A percentile compares a stretch with the other conserved stretches of the same genome.
Evolutionary conservation across 257 asterid genomes (phyloP).

Genomic region (Misopates orontium): DNA sequence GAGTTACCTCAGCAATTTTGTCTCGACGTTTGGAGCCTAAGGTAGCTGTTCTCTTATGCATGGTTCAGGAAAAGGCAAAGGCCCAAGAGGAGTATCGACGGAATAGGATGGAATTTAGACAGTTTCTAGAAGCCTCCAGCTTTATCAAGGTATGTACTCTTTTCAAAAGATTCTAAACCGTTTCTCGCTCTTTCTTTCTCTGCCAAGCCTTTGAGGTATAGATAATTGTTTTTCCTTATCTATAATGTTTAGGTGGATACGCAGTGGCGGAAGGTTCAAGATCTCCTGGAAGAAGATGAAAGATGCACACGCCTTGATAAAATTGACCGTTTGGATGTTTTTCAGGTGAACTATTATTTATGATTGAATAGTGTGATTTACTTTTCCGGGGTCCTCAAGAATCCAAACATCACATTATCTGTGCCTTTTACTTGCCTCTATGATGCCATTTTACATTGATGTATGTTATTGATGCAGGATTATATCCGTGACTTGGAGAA

Average conservation of each 20-base stretch:
- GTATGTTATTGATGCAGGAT: conserved; percentile 55
- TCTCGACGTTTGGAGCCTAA: conserved; percentile 23
- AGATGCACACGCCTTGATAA: conserved; percentile 90
- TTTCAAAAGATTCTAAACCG: conserved; percentile 13
- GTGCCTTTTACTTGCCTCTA: conserved; percentile 7
- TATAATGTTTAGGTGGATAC: conserved; percentile 68
- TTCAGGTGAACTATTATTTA: conserved; percentile 60
- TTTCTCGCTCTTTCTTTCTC: conserved; percentile 16
- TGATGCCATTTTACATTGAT: conserved; percentile 20
- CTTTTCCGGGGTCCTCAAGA: conserved; percentile 9
- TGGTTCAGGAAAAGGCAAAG: conserved; percentile 81
- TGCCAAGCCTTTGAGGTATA: background rate
- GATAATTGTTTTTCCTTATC: background rate
- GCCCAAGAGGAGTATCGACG: conserved; percentile 84
- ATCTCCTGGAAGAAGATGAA: conserved; percentile 94
- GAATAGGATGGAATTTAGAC: conserved; percentile 73
- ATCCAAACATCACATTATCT: background rate
- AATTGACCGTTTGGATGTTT: conserved; percentile 81
- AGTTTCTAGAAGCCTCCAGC: conserved; percentile 80
- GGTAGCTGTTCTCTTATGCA: conserved; percentile 15
- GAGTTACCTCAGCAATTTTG: conserved; percentile 6
- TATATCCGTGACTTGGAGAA: conserved; percentile 91
- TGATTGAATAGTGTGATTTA: conserved; percentile 18
- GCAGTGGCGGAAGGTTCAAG: conserved; percentile 98
- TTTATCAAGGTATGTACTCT: conserved; percentile 66